A percentile compares a stretch with the other conserved stretches of the same genome.
Conservation (phyloP, 306 rosid species). For the Vachellia pachyceras region DNA sequence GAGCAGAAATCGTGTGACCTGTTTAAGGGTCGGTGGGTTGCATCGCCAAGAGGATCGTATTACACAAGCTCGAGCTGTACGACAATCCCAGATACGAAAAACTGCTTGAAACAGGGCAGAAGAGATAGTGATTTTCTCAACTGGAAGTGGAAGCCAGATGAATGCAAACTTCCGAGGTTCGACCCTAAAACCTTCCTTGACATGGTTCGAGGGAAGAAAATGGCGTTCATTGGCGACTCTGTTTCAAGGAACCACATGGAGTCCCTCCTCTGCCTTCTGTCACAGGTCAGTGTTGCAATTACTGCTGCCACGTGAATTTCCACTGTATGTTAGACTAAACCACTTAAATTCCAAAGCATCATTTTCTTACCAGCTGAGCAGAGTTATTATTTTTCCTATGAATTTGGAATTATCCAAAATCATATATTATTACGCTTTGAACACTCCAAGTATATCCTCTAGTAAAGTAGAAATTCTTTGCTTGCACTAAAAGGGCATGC, state of each 20-base stretch:
- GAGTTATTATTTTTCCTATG: background rate
- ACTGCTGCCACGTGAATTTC: background rate
- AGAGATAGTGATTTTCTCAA: constrained; percentile 64
- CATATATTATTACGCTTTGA: background rate
- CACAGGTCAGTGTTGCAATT: constrained; percentile 60
- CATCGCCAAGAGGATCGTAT: constrained; percentile 38
- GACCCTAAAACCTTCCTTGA: constrained; percentile 58
- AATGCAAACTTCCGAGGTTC: constrained; percentile 71
- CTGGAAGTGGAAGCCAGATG: constrained; percentile 86
- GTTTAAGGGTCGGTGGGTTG: constrained; percentile 77
- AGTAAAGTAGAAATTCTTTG: constrained; percentile 35
- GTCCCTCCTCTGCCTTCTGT: constrained; percentile 79
- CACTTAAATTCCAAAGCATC: background rate
- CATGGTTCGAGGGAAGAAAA: constrained; percentile 68
- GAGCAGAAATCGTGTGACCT: constrained; percentile 65
- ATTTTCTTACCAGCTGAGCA: background rate
- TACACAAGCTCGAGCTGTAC: constrained; percentile 80
- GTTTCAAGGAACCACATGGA: constrained; percentile 86
- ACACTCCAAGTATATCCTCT: background rate
- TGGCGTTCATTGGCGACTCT: constrained; percentile 90
- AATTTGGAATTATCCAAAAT: background rate
- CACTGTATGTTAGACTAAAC: background rate
- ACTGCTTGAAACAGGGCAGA: constrained; percentile 84
- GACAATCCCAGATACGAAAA: constrained; percentile 76
- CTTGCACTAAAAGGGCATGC: constrained; percentile 46